Conservation (phyloP, 2,329 filamentous ascomycete genomes). For the Metarhizium sp. region DNA sequence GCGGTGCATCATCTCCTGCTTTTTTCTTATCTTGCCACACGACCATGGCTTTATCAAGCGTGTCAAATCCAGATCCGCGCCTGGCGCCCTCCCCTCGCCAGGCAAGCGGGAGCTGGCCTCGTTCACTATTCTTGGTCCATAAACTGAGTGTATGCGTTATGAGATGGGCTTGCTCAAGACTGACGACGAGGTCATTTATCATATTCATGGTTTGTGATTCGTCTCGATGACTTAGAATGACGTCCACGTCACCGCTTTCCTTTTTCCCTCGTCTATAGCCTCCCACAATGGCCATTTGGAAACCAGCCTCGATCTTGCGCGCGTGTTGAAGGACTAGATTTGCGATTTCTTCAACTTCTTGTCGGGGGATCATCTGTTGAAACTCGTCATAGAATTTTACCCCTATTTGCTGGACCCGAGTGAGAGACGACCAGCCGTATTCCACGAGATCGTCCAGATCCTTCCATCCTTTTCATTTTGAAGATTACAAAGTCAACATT, state of each 20-base stretch:
- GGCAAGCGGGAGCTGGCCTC: slow-evolving; percentile 53
- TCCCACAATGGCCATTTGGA: slow-evolving; percentile 57
- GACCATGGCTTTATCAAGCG: slow-evolving; percentile 81
- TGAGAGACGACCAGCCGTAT: slow-evolving; percentile 65
- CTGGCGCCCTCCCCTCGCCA: slow-evolving; percentile 36
- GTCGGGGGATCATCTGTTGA: slow-evolving; percentile 56
- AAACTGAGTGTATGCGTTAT: slow-evolving; percentile 77
- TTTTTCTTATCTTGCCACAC: slow-evolving; percentile 60
- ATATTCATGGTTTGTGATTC: slow-evolving; percentile 58
- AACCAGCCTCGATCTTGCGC: slow-evolving; percentile 46
- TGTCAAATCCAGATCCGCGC: slow-evolving; percentile 63
- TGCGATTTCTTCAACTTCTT: slow-evolving; percentile 64
- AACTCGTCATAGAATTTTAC: slow-evolving; percentile 93
- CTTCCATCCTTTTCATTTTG: slow-evolving; percentile 48
- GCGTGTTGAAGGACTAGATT: slow-evolving; percentile 57
- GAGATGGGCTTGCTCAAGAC: slow-evolving; percentile 57
- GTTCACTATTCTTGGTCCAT: slow-evolving; percentile 58
- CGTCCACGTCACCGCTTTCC: slow-evolving; percentile 71
- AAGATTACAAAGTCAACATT: slow-evolving; percentile 3
- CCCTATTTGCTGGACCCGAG: slow-evolving; percentile 82
- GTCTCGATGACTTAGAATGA: slow-evolving; percentile 73
- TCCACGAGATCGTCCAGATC: slow-evolving; percentile 82
- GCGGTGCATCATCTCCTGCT: slow-evolving; percentile 29
- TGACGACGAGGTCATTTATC: slow-evolving; percentile 60
- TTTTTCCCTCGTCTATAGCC: slow-evolving; percentile 73